Conservation (phyloP, 345 rosid species). For the Acer saccharum region DNA sequence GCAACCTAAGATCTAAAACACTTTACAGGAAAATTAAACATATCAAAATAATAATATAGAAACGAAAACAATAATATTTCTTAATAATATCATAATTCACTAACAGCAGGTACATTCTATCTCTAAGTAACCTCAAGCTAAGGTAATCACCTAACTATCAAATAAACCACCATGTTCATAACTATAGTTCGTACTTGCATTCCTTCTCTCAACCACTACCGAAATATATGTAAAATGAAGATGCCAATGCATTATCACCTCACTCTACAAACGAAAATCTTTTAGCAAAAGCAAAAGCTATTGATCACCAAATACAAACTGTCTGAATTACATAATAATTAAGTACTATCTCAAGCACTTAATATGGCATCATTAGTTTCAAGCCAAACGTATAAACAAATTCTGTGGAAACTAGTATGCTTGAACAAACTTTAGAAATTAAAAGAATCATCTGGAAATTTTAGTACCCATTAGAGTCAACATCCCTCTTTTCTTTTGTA, state of each 20-base stretch:
- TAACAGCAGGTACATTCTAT: too few species aligned
- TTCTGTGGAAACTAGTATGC: neutral
- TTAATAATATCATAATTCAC: too few species aligned
- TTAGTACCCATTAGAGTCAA: conserved; percentile 34
- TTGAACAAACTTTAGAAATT: neutral
- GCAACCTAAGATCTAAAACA: neutral
- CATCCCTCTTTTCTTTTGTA: conserved; percentile 42
- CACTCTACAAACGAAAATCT: neutral
- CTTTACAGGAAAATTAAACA: too few species aligned
- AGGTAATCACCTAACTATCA: neutral
- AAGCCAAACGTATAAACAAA: neutral
- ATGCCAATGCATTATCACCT: neutral
- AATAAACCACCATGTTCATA: neutral
- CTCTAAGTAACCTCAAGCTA: neutral
- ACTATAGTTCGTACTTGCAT: too few species aligned
- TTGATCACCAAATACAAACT: neutral
- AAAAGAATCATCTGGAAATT: neutral
- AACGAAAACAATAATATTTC: too few species aligned
- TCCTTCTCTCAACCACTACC: too few species aligned
- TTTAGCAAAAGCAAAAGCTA: neutral
- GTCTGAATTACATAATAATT: neutral
- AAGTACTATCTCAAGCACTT: neutral
- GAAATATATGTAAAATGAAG: too few species aligned
- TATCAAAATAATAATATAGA: too few species aligned
- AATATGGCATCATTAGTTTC: neutral